Conservation (phyloP, 139 green algal species). For the Eudorina sp. region DNA sequence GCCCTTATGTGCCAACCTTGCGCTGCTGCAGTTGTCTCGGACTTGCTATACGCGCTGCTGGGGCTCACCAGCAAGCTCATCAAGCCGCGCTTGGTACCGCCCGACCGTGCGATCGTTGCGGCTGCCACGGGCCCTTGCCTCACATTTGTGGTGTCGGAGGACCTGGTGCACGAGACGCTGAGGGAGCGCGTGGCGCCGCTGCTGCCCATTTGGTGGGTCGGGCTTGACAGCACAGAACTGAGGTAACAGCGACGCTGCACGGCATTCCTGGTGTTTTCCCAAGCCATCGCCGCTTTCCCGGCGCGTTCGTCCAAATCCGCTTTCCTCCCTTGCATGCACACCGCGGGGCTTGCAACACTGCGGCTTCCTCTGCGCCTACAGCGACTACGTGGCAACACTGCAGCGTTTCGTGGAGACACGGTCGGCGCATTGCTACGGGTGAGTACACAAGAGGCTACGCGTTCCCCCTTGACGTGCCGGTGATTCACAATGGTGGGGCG, state of each 20-base stretch:
- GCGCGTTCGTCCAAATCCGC: too few species aligned
- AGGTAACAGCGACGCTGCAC: too few species aligned
- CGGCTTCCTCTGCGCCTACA: too few species aligned
- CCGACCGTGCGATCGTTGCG: neutral
- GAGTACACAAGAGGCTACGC: too few species aligned
- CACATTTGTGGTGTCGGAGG: constrained; percentile 61
- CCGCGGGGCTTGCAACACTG: too few species aligned
- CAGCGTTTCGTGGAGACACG: constrained; percentile 88
- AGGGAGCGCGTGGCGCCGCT: constrained; percentile 79
- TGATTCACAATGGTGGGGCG: too few species aligned
- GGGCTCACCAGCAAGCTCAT: constrained; percentile 78
- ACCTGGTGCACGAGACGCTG: constrained; percentile 71
- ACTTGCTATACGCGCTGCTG: constrained; percentile 89
- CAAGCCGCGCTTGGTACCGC: constrained; percentile 48
- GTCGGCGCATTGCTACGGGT: constrained; percentile 56
- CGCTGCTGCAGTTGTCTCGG: constrained; percentile 77
- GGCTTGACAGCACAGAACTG: too few species aligned
- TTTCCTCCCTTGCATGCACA: too few species aligned
- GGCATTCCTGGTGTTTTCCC: too few species aligned
- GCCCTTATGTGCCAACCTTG: neutral
- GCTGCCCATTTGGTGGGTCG: constrained; percentile 83
- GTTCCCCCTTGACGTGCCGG: too few species aligned
- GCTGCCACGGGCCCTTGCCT: constrained; percentile 49
- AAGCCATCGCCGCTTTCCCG: too few species aligned
- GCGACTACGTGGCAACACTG: constrained; percentile 80